Evolutionary conservation across 2,329 filamentous ascomycete species (phyloP), one percentile per base, ranked within the genome.

Genomic region (Trichoderma sp.): DNA sequence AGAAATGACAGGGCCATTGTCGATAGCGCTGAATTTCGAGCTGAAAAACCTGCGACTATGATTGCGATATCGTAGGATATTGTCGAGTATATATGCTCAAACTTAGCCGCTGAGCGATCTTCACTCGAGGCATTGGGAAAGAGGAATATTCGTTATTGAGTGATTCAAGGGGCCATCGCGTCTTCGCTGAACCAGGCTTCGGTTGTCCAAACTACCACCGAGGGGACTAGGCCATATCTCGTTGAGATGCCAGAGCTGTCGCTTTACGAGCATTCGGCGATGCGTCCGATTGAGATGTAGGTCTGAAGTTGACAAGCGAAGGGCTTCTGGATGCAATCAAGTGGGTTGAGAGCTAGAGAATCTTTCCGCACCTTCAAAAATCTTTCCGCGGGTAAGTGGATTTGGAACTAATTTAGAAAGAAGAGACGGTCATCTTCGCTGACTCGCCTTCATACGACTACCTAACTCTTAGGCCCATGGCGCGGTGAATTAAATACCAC

Each of bases 281-380:
- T 32, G 42, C 35, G 32, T 37, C 32, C 48, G 9, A 19, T 37
- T 39, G 19, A 39, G 60, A 64, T 37, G 32, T n/a, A 64, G 17
- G 60, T 27, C n/a, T 53, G 32, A 37, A 27, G 29, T 64, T 39
- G 32, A 32, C 34, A n/a, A 32, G 2, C 17, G 15, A 53, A 50
- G 35, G 37, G 45, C 34, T 64, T 19, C n/a, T 32, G 34, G 19
- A 25, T 17, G 34, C 19, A 29, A 19, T 29, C 60, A 64, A 53
- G 42, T 53, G 45, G 5, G 17, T 64, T 53, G 32, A 19, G 25
- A 25, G 3, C 48, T 53, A 64, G 32, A 53, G 53, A 64, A 64
- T 64, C 60, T 64, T 39, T 53, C 60, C 60, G 60, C 60, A 48
- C 45, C 22, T 1, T 64, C 15, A 39, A 64, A 64, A 64, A 53